phyloP scores from a whole-genome alignment of 345 rosid genomes.

The Citrus glauca region DNA sequence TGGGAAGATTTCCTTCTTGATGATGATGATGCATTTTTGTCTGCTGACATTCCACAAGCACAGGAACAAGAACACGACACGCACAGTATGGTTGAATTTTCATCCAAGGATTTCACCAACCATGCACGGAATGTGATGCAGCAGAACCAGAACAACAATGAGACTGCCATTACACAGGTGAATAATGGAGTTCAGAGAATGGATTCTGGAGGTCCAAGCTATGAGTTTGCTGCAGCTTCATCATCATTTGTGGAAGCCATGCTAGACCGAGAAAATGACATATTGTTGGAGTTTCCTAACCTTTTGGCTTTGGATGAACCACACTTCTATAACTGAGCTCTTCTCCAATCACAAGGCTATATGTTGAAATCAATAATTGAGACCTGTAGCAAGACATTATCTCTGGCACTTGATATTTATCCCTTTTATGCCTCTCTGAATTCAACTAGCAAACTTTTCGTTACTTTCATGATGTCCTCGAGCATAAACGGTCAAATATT shows the following conservation, averaged over 20 bases:
- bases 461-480: background rate
- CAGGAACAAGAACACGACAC: constrained; percentile 8
- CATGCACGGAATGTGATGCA: constrained; percentile 12
- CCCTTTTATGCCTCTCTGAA: background rate
- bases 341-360: background rate
- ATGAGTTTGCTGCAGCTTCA: constrained; percentile 18
- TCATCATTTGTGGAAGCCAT: constrained; percentile 65
- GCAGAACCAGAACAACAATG: background rate
- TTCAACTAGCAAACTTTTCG: background rate
- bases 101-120: constrained; percentile 24
- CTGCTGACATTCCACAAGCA: constrained; percentile 21
- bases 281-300: constrained; percentile 61
- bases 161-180: background rate
- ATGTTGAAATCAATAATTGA: background rate
- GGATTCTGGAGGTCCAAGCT: constrained; percentile 5
- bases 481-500: too few relatives aligned
- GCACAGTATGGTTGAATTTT: constrained; percentile 13
- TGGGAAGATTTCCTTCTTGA: constrained; percentile 91
- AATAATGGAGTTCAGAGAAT: constrained; percentile 15
- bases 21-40: constrained; percentile 42
- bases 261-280: constrained; percentile 56
- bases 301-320: constrained; percentile 67
- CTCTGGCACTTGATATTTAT: background rate
- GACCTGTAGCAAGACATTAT: background rate
- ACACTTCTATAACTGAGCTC: constrained; percentile 20